Base-by-base conservation (phyloP, 495 filamentous ascomycete species). In the Penicillium paradoxum region DNA sequence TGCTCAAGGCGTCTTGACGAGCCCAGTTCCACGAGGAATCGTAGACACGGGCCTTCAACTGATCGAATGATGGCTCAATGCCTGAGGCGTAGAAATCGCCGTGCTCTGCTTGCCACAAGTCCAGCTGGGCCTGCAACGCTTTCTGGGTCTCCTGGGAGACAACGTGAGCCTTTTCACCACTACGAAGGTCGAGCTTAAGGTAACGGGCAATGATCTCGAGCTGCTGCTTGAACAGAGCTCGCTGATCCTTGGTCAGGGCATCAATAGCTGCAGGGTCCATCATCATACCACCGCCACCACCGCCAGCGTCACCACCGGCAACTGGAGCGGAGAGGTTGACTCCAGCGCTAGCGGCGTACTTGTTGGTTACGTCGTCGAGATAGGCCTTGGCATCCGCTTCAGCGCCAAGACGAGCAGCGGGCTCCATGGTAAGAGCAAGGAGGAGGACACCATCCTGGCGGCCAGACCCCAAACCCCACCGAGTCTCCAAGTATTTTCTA, bases 21-120 rank as follows among this genome's bases (percentile, higher is more conserved):
- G 89, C 93, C 93, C 93, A 99, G 68, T 99, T 99, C 93, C 93
- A 99, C 1, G 90, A 93, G 0, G 93, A 97, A 68, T 99, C 93
- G 72, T 97, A 99, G 13, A 95, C 83, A 68, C 93, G 85, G 15
- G 93, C 92, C 70, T 99, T 99, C 15, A 97, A 80, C 3, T 87
- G 74, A 64, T 88, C 91, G 69, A 99, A 99, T 6, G 89, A 81
- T 0, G 93, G 95, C 66, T 95, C 90, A 58, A 99, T 97, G 40
- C 93, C 93, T 13, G 83, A 74, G 5, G 93, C 95, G 60, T 97
- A 99, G 72, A 96, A 87, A 48, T 97, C 95, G 32, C 93, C 93
- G 61, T 97, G 95, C 63, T 99, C 93, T 14, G 85, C 81, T 55
- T 83, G 90, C 95, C 95, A 97, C 7, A 97, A 77, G 64, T 99